Evolutionary conservation across 495 filamentous ascomycete species (phyloP), one percentile per base, ranked within the genome.

Genomic region (Daldinia bambusicola): DNA sequence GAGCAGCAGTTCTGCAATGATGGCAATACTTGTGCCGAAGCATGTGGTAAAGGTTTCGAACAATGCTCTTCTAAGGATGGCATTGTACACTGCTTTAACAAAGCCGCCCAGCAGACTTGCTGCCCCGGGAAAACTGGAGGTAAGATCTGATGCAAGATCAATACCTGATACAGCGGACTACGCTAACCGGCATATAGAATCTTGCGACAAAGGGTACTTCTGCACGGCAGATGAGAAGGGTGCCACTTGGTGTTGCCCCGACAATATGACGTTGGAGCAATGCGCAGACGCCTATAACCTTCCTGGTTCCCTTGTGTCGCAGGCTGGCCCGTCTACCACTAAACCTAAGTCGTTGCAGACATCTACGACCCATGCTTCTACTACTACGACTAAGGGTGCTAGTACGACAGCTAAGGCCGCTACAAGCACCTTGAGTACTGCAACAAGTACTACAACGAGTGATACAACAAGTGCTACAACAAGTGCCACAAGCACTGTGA

Each of bases 201-300:
- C 83, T 37, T 85, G 83, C 72, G 82, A 84, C 30, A 55, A 69
- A 16, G 83, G 82, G 16, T 84, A 80, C 75, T 85, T 82, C 74
- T 85, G 83, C 75, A 75, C 82, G 2, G 72, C 76, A 55, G 81
- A 84, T 55, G 71, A 66, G 22, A 58, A 69, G 43, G 70, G 72
- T 55, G 71, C 76, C 59, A 84, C 82, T 18, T 82, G 79, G 80
- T 85, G 83, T 76, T 85, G 83, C 77, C 81, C 81, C 36, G 70
- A 84, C 18, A 77, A 68, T 43, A 78, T 82, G 76, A 75, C 74
- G 48, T 71, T 84, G 51, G 62, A 59, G 43, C 73, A 78, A n/a
- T 85, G 83, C 75, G 83, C 83, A 53, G 61, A 64, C 41, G 77
- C 74, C 18, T 84, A 81, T 48, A 71, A 61, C 41, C 72, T 84